A percentile compares a stretch with the other conserved stretches of the same genome.
These are phyloP conservation scores for Saccharomyces hybrid DNA, from an alignment of 1,139 yeast genomes.

Conservation along the genomic window DNA sequence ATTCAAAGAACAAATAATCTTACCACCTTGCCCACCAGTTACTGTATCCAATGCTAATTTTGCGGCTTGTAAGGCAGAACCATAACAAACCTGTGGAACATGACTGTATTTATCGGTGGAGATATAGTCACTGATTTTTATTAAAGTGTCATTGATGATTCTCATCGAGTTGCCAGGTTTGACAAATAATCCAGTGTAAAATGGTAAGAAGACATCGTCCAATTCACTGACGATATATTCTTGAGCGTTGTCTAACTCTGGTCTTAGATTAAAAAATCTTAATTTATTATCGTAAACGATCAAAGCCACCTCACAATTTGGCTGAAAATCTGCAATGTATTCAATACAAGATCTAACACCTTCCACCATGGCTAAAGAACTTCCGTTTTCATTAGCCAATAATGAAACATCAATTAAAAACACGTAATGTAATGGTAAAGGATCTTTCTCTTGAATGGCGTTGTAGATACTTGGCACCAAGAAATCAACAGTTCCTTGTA, in stretches of 20 bases:
- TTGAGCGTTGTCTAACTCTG: slow-evolving; percentile 51
- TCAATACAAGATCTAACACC: slow-evolving; percentile 50
- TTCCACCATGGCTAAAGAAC: slow-evolving; percentile 50
- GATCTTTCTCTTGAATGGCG: slow-evolving; percentile 37
- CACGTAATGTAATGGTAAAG: slow-evolving; percentile 57
- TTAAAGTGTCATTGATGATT: slow-evolving; percentile 62
- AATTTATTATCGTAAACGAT: slow-evolving; percentile 69
- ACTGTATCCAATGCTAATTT: slow-evolving; percentile 51
- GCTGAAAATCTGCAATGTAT: slow-evolving; percentile 29
- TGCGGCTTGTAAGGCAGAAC: slow-evolving; percentile 71
- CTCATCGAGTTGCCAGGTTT: slow-evolving; percentile 61
- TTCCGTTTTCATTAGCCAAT: slow-evolving; percentile 54
- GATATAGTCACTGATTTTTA: slow-evolving; percentile 47
- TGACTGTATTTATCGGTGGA: slow-evolving; percentile 37
- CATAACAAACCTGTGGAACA: slow-evolving; percentile 67
- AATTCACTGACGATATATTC: slow-evolving; percentile 64
- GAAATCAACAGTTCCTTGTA: slow-evolving; percentile 78
- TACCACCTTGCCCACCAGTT: slow-evolving; percentile 63
- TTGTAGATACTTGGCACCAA: slow-evolving; percentile 70
- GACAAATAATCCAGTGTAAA: slow-evolving; percentile 69
- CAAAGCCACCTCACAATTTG: slow-evolving; percentile 52
- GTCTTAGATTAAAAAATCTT: slow-evolving; percentile 65
- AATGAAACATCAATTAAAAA: slow-evolving; percentile 75
- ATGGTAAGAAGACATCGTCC: slow-evolving; percentile 76
- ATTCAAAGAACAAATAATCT: slow-evolving; percentile 61